Base-by-base conservation (phyloP, 1,284 basidiomycete species). In the Apiotrichum veenhuisii region DNA sequence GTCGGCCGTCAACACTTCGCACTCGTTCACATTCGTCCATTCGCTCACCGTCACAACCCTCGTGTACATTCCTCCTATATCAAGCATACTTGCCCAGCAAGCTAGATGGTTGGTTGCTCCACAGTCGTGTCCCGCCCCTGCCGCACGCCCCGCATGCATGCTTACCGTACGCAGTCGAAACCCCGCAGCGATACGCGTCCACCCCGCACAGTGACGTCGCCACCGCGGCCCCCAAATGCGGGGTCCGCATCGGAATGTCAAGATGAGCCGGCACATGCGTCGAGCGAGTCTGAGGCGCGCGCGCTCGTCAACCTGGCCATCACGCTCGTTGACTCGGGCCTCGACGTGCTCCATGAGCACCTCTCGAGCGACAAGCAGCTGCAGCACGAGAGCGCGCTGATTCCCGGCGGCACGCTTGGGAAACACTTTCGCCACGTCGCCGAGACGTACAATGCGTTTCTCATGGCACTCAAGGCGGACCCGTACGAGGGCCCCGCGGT, bases 361-460 rank as follows among this genome's bases (percentile, higher is more conserved):
- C 57, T 74, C 22, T 50, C 50, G 20, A 50, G 52, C 3, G 71
- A 74, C 51, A 60, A 55, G 18, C 66, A 73, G 54, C 55, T 76
- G 15, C 42, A 12, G n/a, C 63, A 67, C 33, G 51, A 62, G 23
- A 71, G 68, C 48, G 42, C 50, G 14, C 52, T 76, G 20, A 69
- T 76, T 50, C 72, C 73, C 14, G 74, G 74, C 0, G 72, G 72
- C 5, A 69, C 69, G 10, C 36, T 72, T 0, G 74, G 74, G 5
- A 74, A 74, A 50, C 74, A 76, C 55, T 68, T 76, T 51, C 64
- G 74, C 11, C 74, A 76, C 64, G 74, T 75, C 7, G 66, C 70
- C 38, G 73, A 75, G 59, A 70, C 67, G 18, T 75, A 64, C 51
- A 58, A 62, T 30, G 72, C 73, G 0, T 69, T 75, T 27, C 61